A percentile compares a stretch with the other conserved stretches of the same genome.
Evolutionary conservation across 2,329 filamentous ascomycete species (phyloP).

Genomic region (Paramyrothecium roridum): DNA sequence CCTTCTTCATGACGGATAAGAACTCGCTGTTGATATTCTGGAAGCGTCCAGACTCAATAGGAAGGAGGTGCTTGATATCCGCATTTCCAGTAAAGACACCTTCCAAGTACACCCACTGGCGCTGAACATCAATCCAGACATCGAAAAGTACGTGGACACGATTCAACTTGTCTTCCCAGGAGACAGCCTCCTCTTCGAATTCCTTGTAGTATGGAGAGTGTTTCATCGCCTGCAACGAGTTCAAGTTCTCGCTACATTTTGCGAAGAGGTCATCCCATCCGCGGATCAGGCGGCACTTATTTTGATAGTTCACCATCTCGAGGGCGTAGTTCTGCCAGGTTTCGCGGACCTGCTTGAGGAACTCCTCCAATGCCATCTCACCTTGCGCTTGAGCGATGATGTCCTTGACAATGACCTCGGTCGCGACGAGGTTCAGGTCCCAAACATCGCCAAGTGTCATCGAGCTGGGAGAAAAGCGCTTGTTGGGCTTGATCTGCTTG

Average conservation of each 20-base stretch:
- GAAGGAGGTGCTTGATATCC: slow-evolving; percentile 96
- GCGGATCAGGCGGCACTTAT: slow-evolving; percentile 93
- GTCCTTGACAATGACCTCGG: slow-evolving; percentile 82
- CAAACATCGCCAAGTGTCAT: slow-evolving; percentile 98
- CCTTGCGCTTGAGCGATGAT: slow-evolving; percentile 95
- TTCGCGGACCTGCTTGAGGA: slow-evolving; percentile 92
- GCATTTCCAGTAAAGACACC: slow-evolving; percentile 98
- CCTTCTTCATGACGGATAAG: slow-evolving; percentile 98
- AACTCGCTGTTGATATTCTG: slow-evolving; percentile 99
- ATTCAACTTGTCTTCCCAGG: slow-evolving; percentile 98
- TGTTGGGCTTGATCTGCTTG: slow-evolving; percentile 88
- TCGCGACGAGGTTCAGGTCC: slow-evolving; percentile 89
- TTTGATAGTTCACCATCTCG: slow-evolving; percentile 95
- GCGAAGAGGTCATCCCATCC: slow-evolving; percentile 98
- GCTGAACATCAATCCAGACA: slow-evolving; percentile 99
- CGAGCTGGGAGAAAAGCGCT: slow-evolving; percentile 88
- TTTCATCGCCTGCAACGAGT: slow-evolving; percentile 96
- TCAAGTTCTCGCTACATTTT: slow-evolving; percentile 96
- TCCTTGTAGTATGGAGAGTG: slow-evolving; percentile 99
- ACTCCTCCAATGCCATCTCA: slow-evolving; percentile 97
- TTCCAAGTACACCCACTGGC: slow-evolving; percentile 99
- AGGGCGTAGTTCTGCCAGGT: slow-evolving; percentile 95
- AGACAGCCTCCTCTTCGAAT: slow-evolving; percentile 94
- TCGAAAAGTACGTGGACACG: slow-evolving; percentile 96
- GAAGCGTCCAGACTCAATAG: slow-evolving; percentile 94